Percentiles rank a stretch among this genome's conserved stretches.
Conservation (phyloP, 106 monocot genomes). For the Phalaenopsis equestris region DNA sequence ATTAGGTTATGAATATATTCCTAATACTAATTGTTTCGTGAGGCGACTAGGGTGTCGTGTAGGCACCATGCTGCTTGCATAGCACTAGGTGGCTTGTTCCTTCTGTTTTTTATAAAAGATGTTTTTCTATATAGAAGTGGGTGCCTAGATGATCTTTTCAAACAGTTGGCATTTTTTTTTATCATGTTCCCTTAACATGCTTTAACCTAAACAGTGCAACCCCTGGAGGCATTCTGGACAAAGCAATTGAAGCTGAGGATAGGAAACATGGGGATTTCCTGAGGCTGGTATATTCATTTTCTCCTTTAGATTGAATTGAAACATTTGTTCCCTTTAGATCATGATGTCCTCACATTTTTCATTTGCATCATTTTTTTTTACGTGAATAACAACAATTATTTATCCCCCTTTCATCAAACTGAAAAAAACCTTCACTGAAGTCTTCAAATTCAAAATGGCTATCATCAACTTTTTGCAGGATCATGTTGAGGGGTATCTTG, state of each 20-base stretch:
- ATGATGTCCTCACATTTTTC: no score
- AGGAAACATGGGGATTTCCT: conserved; percentile 70
- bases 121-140: no score
- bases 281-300: conserved; percentile 36
- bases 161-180: background rate
- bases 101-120: no score
- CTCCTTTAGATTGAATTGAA: background rate
- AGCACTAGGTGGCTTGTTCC: no score
- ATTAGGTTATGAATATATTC: no score
- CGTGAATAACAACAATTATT: background rate
- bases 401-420: background rate
- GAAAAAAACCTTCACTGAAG: background rate
- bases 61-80: no score
- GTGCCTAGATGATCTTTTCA: no score
- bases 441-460: background rate
- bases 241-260: conserved; percentile 70
- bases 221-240: conserved; percentile 64
- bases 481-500: conserved; percentile 28
- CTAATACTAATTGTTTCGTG: no score
- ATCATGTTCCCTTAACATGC: background rate
- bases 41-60: no score
- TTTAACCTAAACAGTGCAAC: conserved; percentile 36
- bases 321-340: background rate
- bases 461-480: conserved; percentile 10
- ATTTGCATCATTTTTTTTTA: no score